Conservation (phyloP, 805 yeast genomes). For the Diddensiella caesifluorescens region DNA sequence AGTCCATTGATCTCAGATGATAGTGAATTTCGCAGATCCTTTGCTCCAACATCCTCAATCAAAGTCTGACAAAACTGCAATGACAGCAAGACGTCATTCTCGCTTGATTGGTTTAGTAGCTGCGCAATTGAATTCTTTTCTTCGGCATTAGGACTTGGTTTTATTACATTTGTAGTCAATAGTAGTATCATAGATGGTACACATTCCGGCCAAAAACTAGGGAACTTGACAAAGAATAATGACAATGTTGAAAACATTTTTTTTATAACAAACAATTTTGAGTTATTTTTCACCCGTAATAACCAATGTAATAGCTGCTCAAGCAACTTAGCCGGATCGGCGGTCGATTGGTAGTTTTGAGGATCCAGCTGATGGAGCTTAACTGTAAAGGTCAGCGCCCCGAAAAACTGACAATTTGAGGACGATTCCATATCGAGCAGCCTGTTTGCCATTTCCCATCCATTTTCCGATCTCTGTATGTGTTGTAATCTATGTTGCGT, state of each 20-base stretch:
- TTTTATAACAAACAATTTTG: conserved; percentile 42
- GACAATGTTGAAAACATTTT: conserved; percentile 56
- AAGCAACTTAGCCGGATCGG: conserved; percentile 13
- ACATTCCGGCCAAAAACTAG: conserved; percentile 36
- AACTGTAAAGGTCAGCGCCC: conserved; percentile 75
- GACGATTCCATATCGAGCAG: conserved; percentile 37
- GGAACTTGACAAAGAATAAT: conserved; percentile 40
- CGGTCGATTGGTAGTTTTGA: conserved; percentile 6
- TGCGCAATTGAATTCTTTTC: neutral
- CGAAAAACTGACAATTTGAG: conserved; percentile 54
- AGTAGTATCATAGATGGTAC: conserved; percentile 18
- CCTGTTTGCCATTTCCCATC: conserved; percentile 51
- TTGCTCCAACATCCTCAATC: conserved; percentile 25
- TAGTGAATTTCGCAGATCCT: neutral
- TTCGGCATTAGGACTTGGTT: neutral
- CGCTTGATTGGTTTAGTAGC: neutral
- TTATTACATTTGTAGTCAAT: conserved; percentile 4
- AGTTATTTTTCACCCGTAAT: conserved; percentile 10
- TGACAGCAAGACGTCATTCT: conserved; percentile 11
- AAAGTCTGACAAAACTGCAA: conserved; percentile 26
- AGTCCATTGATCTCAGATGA: conserved; percentile 3
- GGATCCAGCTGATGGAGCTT: conserved; percentile 37
- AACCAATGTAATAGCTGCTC: conserved; percentile 23
- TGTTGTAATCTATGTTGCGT: conserved; percentile 54
- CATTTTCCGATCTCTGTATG: conserved; percentile 52